Evolutionary conservation across 169 alveolate genomes (phyloP).

Genomic region (Plasmodium yoelii): DNA sequence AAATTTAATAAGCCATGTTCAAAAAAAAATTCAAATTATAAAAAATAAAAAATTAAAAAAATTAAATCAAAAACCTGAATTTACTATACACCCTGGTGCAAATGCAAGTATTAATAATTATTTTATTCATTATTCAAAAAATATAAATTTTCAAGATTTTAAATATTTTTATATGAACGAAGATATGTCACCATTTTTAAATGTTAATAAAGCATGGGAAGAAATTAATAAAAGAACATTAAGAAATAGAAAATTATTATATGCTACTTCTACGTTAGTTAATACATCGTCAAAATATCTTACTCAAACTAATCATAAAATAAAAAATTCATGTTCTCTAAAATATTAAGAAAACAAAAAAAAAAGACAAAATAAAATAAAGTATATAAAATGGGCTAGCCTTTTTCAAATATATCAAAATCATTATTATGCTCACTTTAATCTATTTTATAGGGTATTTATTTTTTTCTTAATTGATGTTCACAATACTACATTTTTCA

Average conservation of each 20-base stretch:
- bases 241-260: conserved; percentile 36
- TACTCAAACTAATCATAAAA: conserved; percentile 14
- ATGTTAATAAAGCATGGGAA: conserved; percentile 86
- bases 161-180: conserved; percentile 30
- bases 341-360: conserved; percentile 11
- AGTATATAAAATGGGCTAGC: background rate
- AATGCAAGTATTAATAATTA: conserved; percentile 83
- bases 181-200: conserved; percentile 78
- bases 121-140: conserved; percentile 82
- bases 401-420: background rate
- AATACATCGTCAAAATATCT: conserved; percentile 39
- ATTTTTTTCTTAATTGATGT: background rate
- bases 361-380: conserved; percentile 1
- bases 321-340: conserved; percentile 38
- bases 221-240: conserved; percentile 77
- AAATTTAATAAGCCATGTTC: conserved; percentile 81
- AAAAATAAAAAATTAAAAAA: conserved; percentile 82
- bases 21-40: conserved; percentile 81
- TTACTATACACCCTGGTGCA: conserved; percentile 88
- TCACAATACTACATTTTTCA: background rate
- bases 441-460: background rate
- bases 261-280: conserved; percentile 43
- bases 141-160: conserved; percentile 70
- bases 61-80: conserved; percentile 86
- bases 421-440: background rate